Evolutionary conservation across 2,329 filamentous ascomycete genomes (phyloP), one percentile per base, ranked within the genome.

Genomic region (Pseudogymnoascus sp.): DNA sequence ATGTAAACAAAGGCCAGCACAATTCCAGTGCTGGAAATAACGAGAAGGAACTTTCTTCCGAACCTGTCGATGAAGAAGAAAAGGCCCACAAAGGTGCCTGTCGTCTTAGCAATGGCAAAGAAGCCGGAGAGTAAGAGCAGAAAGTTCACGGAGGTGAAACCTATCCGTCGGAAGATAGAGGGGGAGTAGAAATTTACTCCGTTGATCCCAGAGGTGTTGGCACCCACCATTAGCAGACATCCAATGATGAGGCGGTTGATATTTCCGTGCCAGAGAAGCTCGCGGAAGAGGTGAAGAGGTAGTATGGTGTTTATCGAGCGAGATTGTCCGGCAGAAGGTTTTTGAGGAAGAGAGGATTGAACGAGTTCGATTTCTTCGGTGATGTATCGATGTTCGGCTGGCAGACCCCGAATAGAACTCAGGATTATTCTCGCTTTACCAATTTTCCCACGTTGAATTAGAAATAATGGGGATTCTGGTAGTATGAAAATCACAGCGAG

Each of bases 381-480:
- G 28, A 63, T 42, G 18, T 63, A 63, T 16, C 14, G 31, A 60
- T 63, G 44, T 14, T 63, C 42, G 14, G 28, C 31, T 16, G 44
- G 31, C n/a, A 63, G 40, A 38, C 18, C 16, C 14, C 61, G 61
- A 25, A 63, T 25, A 5, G 33, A 63, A 23, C 33, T 25, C n/a
- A 63, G 47, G 21, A 60, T 7, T 56, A 16, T 60, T 16, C 61
- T 59, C 6, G 61, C 61, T 56, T 18, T 23, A 2, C 5, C 28
- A n/a, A 14, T 23, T 33, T 42, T 8, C 31, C 47, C 61, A 14
- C 35, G 25, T 18, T 60, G 31, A 74, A 90, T 83, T 16, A 87
- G 76, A 73, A 78, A 90, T 18, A 88, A 82, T 0, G 88, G 88
- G 0, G 87, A 89, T 72, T 91, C 88, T 7, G 88, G 88, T 2